A percentile compares a stretch with the other conserved stretches of the same genome.
These are phyloP conservation scores for Uronychia binucleata DNA, from an alignment of 73 alveolate genomes.

Conservation along the genomic window DNA sequence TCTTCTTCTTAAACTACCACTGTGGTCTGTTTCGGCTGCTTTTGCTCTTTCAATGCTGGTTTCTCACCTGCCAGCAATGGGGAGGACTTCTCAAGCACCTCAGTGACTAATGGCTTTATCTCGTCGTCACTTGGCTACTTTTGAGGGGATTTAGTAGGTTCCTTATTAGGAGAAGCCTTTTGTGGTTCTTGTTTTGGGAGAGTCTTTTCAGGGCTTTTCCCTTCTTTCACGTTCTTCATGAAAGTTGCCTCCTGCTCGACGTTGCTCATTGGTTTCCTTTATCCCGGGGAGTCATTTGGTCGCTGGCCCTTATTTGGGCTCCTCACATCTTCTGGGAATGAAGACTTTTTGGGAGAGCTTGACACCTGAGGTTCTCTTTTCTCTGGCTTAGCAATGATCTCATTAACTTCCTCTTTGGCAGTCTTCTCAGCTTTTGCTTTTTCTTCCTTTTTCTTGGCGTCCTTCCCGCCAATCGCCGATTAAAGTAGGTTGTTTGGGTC, in stretches of 20 bases:
- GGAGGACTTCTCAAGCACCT: background rate
- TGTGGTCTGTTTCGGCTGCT: too few species aligned
- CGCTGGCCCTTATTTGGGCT: background rate
- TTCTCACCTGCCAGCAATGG: too few species aligned
- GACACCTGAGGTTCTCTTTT: too few species aligned
- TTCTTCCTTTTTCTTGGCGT: background rate
- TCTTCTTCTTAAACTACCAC: too few species aligned
- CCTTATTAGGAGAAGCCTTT: background rate
- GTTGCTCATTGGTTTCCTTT: background rate
- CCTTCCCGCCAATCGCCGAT: background rate
- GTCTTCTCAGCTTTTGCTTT: background rate
- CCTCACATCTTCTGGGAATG: background rate
- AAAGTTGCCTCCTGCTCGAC: background rate
- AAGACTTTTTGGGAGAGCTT: too few species aligned
- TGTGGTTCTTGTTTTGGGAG: background rate
- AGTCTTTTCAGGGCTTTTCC: background rate
- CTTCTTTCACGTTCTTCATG: background rate
- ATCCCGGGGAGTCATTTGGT: background rate
- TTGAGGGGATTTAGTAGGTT: background rate
- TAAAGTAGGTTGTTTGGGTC: background rate
- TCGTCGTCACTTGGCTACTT: background rate
- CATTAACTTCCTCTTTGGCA: background rate
- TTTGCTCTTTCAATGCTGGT: too few species aligned
- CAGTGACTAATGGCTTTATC: background rate
- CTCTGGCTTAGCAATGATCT: background rate